A percentile compares a stretch with the other conserved stretches of the same genome.
Conservation (phyloP, 768 basidiomycete species). For the Termitomyces eurrhizus region DNA sequence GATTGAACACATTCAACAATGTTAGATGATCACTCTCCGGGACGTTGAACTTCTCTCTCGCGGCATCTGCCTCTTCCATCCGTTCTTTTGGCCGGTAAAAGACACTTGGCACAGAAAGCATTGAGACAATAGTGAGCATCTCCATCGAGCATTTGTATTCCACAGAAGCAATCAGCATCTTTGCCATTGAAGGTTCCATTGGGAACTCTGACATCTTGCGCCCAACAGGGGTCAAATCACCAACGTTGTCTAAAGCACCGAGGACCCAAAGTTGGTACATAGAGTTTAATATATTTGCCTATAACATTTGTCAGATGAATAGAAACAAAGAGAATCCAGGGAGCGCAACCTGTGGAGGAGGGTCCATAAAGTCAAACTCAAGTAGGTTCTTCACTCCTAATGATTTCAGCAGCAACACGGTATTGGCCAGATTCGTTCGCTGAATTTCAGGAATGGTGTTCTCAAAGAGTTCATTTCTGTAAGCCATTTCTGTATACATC, state of each 20-base stretch:
- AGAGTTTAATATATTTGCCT: slow-evolving; percentile 97
- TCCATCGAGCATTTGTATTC: slow-evolving; percentile 91
- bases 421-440: slow-evolving; percentile 95
- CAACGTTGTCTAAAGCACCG: slow-evolving; percentile 94
- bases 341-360: slow-evolving; percentile 88
- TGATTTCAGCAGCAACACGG: slow-evolving; percentile 90
- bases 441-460: slow-evolving; percentile 99
- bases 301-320: slow-evolving; percentile 1
- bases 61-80: slow-evolving; percentile 96
- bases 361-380: slow-evolving; percentile 99
- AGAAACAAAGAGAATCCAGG: not conserved
- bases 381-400: slow-evolving; percentile 95
- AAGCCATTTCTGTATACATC: slow-evolving; percentile 96
- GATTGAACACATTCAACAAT: slow-evolving; percentile 91
- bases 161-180: slow-evolving; percentile 96
- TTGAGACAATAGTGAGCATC: slow-evolving; percentile 98
- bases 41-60: slow-evolving; percentile 97
- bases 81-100: slow-evolving; percentile 97
- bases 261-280: slow-evolving; percentile 99
- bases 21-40: slow-evolving; percentile 98
- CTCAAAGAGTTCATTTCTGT: slow-evolving; percentile 89
- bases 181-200: slow-evolving; percentile 98
- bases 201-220: slow-evolving; percentile 99
- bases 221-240: slow-evolving; percentile 90
- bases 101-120: slow-evolving; percentile 97